Conservation (phyloP, 2,329 filamentous ascomycete genomes). For the Pseudovirgaria hyperparasitica region DNA sequence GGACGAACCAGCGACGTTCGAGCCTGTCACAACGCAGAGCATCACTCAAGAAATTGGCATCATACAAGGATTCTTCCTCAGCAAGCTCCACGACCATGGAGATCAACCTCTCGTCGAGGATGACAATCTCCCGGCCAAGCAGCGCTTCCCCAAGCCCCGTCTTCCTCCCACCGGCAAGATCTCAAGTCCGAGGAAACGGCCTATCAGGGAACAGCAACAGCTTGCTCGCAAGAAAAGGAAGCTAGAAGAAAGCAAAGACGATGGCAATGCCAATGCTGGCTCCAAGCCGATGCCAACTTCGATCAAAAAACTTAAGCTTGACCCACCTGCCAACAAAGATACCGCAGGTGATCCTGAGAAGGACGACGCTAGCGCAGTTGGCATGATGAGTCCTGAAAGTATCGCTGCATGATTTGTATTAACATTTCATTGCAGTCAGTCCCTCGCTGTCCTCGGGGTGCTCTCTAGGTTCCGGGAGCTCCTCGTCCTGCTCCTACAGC, state of each 20-base stretch:
- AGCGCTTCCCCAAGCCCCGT: slow-evolving; percentile 53
- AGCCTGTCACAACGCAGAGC: slow-evolving; percentile 67
- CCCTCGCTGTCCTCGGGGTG: no score
- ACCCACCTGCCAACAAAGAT: slow-evolving; percentile 44
- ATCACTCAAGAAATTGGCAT: slow-evolving; percentile 73
- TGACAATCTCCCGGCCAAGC: slow-evolving; percentile 86
- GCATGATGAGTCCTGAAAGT: slow-evolving; percentile 79
- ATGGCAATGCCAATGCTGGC: slow-evolving; percentile 15
- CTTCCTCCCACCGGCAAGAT: slow-evolving; percentile 73
- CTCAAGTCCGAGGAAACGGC: slow-evolving; percentile 68
- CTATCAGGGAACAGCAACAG: slow-evolving; percentile 68
- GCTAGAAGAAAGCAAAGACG: slow-evolving; percentile 32
- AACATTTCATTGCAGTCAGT: no score
- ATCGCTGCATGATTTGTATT: slow-evolving; percentile 37
- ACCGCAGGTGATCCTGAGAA: slow-evolving; percentile 48
- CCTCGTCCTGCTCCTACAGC: no score
- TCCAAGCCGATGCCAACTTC: no score
- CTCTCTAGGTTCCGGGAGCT: no score
- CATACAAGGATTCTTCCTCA: slow-evolving; percentile 81
- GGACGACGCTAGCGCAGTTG: slow-evolving; percentile 52
- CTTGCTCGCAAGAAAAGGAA: slow-evolving; percentile 84
- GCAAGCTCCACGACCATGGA: slow-evolving; percentile 72
- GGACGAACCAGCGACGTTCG: slow-evolving; percentile 53
- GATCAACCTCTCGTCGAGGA: slow-evolving; percentile 82
- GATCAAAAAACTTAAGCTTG: slow-evolving; percentile 36